These are phyloP conservation scores for Neostapfia colusana DNA, from an alignment of 176 grass and related monocot genomes.

Conservation along the genomic window DNA sequence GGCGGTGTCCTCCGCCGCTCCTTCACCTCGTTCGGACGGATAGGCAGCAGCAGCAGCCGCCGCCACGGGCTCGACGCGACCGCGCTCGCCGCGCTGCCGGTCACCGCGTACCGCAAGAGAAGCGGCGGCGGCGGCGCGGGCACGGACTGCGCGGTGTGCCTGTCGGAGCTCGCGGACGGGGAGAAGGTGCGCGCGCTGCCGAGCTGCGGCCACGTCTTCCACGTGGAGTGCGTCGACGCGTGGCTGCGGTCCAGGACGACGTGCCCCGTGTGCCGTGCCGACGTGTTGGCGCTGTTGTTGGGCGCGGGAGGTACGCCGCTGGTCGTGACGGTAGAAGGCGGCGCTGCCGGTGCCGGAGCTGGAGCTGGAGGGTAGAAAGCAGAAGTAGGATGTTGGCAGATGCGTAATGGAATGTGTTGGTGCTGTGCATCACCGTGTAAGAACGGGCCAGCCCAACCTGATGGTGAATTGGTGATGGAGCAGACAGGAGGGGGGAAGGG, in stretches of 20 bases:
- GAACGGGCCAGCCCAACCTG: too few relatives aligned
- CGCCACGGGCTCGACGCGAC: slow-evolving; percentile 38
- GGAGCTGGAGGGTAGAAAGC: too few relatives aligned
- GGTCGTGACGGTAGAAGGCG: slow-evolving; percentile 29
- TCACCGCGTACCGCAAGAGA: slow-evolving; percentile 32
- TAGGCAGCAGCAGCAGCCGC: slow-evolving; percentile 23
- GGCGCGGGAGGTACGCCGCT: slow-evolving; percentile 40
- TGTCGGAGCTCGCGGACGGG: slow-evolving; percentile 57
- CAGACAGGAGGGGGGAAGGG: too few relatives aligned
- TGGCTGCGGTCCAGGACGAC: slow-evolving; percentile 58
- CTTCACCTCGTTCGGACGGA: slow-evolving; percentile 33
- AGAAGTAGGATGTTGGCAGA: too few relatives aligned
- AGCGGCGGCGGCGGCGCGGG: not conserved
- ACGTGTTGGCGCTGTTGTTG: slow-evolving; percentile 18
- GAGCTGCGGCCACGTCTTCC: slow-evolving; percentile 56
- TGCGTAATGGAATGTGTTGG: too few relatives aligned
- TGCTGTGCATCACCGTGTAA: too few relatives aligned
- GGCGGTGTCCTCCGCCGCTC: slow-evolving; percentile 25
- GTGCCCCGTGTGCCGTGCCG: slow-evolving; percentile 64
- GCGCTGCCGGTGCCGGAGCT: too few relatives aligned
- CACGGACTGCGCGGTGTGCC: slow-evolving; percentile 59
- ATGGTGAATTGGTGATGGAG: too few relatives aligned
- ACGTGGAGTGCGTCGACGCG: slow-evolving; percentile 62
- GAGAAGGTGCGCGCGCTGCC: slow-evolving; percentile 58
- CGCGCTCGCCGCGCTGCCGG: slow-evolving; percentile 48